phyloP scores from a whole-genome alignment of 2,329 filamentous ascomycete species.

The Cercospora janseana region DNA sequence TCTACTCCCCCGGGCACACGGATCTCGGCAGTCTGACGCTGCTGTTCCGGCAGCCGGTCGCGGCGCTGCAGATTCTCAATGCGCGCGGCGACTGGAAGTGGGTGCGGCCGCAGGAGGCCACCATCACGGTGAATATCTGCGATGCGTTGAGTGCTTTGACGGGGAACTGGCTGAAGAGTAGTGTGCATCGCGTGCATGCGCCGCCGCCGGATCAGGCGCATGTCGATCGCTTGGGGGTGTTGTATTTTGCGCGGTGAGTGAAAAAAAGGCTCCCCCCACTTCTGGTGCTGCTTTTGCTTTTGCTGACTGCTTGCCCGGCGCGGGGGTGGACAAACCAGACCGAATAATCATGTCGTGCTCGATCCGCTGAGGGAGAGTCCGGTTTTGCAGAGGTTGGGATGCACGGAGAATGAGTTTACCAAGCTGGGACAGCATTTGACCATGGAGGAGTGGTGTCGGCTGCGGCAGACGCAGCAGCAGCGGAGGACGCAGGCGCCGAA shows the following conservation, averaged over 20 bases:
- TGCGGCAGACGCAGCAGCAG: constrained; percentile 39
- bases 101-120: constrained; percentile 42
- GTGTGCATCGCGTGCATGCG: constrained; percentile 50
- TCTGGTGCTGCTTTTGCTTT: not conserved
- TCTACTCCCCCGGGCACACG: constrained; percentile 39
- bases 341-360: constrained; percentile 42
- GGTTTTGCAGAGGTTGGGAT: constrained; percentile 37
- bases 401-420: constrained; percentile 35
- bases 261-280: not conserved
- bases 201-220: constrained; percentile 51
- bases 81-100: constrained; percentile 42
- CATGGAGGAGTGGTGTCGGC: constrained; percentile 48
- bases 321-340: constrained; percentile 21
- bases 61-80: constrained; percentile 41
- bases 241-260: constrained; percentile 53
- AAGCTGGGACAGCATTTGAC: constrained; percentile 42
- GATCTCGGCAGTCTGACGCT: constrained; percentile 45
- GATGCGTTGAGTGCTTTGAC: constrained; percentile 42
- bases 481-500: constrained; percentile 40
- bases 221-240: constrained; percentile 50
- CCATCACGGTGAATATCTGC: constrained; percentile 43
- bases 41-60: constrained; percentile 43
- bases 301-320: constrained; percentile 19
- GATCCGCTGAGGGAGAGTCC: constrained; percentile 42
- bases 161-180: constrained; percentile 48